A percentile compares a stretch with the other conserved stretches of the same genome.
Evolutionary conservation across 2,329 filamentous ascomycete genomes (phyloP).

Genomic region (Beauveria medogensis): DNA sequence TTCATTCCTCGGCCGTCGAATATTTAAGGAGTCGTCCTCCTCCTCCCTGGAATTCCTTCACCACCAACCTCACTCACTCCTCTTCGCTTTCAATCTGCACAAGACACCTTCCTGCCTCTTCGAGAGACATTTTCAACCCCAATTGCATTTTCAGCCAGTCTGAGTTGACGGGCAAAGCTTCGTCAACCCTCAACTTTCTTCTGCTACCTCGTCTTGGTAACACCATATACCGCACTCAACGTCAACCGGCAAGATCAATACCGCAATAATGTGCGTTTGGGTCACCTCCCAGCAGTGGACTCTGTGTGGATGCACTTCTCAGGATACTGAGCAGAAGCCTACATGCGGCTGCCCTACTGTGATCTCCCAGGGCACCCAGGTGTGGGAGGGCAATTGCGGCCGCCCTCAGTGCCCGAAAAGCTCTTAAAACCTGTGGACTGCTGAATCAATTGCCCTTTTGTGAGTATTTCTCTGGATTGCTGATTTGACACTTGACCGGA

Average conservation of each 20-base stretch:
- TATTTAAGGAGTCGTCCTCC: not conserved
- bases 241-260: not conserved
- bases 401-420: constrained; percentile 21
- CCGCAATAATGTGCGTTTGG: constrained; percentile 26
- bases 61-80: not conserved
- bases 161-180: not conserved
- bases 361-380: constrained; percentile 21
- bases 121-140: not conserved
- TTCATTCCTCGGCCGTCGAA: not conserved
- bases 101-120: not conserved
- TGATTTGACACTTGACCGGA: too few relatives aligned
- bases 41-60: not conserved
- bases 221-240: not conserved
- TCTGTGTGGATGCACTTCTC: constrained; percentile 24
- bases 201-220: not conserved
- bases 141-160: not conserved
- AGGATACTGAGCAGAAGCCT: constrained; percentile 19
- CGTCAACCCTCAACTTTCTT: not conserved
- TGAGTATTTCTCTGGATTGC: not conserved
- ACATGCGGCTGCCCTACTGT: constrained; percentile 21
- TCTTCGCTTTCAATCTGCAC: not conserved
- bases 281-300: constrained; percentile 24
- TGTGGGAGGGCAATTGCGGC: constrained; percentile 25
- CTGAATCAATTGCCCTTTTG: not conserved
- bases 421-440: not conserved